Base-by-base conservation (phyloP, 495 filamentous ascomycete genomes). In the Lichenothelia convexa region DNA sequence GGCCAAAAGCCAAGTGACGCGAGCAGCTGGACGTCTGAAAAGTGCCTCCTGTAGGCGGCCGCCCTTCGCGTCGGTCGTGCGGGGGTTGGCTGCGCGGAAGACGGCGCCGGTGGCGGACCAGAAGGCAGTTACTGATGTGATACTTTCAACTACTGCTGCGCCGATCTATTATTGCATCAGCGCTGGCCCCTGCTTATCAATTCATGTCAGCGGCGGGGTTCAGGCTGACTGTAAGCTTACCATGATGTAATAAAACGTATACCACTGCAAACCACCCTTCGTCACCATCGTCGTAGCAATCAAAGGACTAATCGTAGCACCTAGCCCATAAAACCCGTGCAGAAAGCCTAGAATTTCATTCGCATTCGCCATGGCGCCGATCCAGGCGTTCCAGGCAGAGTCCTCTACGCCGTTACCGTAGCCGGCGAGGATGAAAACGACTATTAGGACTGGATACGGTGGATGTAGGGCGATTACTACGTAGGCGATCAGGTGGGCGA, bases 1-100 rank as follows among this genome's bases (percentile, higher is more conserved):
- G 6, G 84, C 68, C 23, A 71, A 70, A 17, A 89, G 54, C 81
- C 82, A 93, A 18, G 78, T 78, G 3, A 89, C 67, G 16, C 58
- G 56, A 4, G 58, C 56, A 16, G 49, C 42, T 7, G 57, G 57
- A 16, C 45, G 50, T 26, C 57, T 60, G 20, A 66, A 59, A 0
- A 80, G 54, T 0, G 73, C 74, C 43, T 71, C 59, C 18, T 59
- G 64, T 18, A 75, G 60, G 7, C 68, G 60, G 27, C 67, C 64
- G 33, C 65, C 53, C 38, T 65, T 60, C 15, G 46, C 47, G 32
- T 47, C 55, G 34, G 37, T 55, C 46, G 50, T 43, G 45, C 38
- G 38, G 42, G 59, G 24, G 40, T 62, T 56, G 5, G 56, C 54
- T 20, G 67, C 67, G 13, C 72, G 66, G 48, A 80, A 78, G 18